A percentile compares a stretch with the other conserved stretches of the same genome.
Conservation (phyloP, 305 asterid species). For the Fraxinus platypoda region DNA sequence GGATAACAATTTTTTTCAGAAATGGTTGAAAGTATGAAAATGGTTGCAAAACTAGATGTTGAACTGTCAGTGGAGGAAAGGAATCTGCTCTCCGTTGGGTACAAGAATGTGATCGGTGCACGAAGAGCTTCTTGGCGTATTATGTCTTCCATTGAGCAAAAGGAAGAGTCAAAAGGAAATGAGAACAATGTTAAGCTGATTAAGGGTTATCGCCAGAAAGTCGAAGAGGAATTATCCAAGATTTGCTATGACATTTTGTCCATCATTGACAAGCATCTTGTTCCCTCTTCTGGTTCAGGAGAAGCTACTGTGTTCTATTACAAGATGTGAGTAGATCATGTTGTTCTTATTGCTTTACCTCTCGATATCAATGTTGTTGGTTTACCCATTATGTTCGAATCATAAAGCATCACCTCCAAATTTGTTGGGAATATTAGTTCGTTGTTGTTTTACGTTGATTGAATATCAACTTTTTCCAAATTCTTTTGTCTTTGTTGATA, state of each 20-base stretch:
- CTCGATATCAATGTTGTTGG: background rate
- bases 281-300: slow-evolving; percentile 70
- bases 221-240: slow-evolving; percentile 75
- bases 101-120: slow-evolving; percentile 91
- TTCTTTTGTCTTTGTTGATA: background rate
- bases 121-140: slow-evolving; percentile 95
- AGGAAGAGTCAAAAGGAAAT: slow-evolving; percentile 79
- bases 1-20: slow-evolving; percentile 36
- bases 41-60: slow-evolving; percentile 74
- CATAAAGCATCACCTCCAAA: background rate
- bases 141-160: slow-evolving; percentile 88
- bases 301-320: slow-evolving; percentile 88
- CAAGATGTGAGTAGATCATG: slow-evolving; percentile 60
- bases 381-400: background rate
- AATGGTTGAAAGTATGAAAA: slow-evolving; percentile 90
- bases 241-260: slow-evolving; percentile 77
- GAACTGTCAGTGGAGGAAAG: slow-evolving; percentile 82
- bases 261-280: slow-evolving; percentile 70
- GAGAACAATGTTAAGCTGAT: slow-evolving; percentile 65
- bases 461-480: background rate
- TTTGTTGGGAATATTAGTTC: background rate
- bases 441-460: background rate
- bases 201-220: slow-evolving; percentile 65
- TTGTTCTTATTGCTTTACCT: background rate
- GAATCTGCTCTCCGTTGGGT: slow-evolving; percentile 88